These are phyloP conservation scores for Nitzschia putrida DNA, from an alignment of 108 stramenopile genomes.

Conservation along the genomic window DNA sequence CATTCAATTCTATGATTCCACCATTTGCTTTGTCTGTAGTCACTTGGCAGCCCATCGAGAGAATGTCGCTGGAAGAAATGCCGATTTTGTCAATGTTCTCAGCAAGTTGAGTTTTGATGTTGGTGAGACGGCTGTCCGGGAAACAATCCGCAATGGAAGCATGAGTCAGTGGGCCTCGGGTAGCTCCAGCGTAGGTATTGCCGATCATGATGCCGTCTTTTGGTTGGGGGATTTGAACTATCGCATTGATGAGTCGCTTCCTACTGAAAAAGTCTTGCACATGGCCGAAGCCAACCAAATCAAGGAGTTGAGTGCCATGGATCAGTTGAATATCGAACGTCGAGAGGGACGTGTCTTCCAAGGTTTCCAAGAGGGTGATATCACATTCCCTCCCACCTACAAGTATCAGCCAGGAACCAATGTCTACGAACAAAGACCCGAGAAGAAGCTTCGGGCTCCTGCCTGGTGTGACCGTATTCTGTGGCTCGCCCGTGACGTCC, in stretches of 20 bases:
- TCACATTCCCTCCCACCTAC: slow-evolving; percentile 94
- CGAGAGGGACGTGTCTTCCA: slow-evolving; percentile 86
- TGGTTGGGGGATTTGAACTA: slow-evolving; percentile 99
- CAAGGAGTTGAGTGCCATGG: slow-evolving; percentile 77
- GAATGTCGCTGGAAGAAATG: slow-evolving; percentile 94
- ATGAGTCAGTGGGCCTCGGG: slow-evolving; percentile 80
- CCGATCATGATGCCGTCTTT: slow-evolving; percentile 94
- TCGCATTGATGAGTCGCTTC: slow-evolving; percentile 88
- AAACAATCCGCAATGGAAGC: slow-evolving; percentile 76
- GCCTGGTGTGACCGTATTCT: slow-evolving; percentile 99
- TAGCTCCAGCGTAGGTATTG: slow-evolving; percentile 56
- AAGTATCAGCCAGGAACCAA: slow-evolving; percentile 98
- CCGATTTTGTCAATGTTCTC: slow-evolving; percentile 89
- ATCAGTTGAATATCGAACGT: slow-evolving; percentile 97
- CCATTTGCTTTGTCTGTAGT: slow-evolving; percentile 91
- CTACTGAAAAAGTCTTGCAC: slow-evolving; percentile 81
- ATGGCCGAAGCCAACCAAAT: slow-evolving; percentile 58
- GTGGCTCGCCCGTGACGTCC: slow-evolving; percentile 87
- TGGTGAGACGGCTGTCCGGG: slow-evolving; percentile 81
- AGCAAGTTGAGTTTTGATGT: slow-evolving; percentile 83
- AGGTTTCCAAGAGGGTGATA: slow-evolving; percentile 89
- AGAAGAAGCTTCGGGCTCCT: slow-evolving; percentile 98
- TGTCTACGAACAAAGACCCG: slow-evolving; percentile 91
- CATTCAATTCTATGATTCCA: slow-evolving; percentile 88
- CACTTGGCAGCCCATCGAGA: slow-evolving; percentile 98